These are phyloP conservation scores for Chaetomiaceae sp. DNA, from an alignment of 2,329 filamentous ascomycete species.

Conservation along the genomic window DNA sequence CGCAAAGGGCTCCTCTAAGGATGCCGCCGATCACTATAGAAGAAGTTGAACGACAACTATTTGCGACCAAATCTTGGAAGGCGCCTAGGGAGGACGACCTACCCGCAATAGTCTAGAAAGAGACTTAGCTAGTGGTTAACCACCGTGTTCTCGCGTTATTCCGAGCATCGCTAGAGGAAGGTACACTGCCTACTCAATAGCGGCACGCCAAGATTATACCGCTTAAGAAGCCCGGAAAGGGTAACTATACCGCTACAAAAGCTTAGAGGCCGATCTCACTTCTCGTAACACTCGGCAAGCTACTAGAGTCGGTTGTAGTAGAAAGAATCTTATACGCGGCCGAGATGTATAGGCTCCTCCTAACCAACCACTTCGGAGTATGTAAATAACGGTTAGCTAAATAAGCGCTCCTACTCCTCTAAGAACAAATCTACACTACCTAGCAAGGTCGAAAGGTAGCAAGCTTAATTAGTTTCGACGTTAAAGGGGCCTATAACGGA, in stretches of 20 bases:
- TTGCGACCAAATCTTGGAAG: constrained; percentile 3
- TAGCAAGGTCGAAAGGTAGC: constrained; percentile 1
- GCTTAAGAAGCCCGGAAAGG: constrained; percentile 2
- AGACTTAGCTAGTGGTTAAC: neutral
- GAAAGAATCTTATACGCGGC: constrained; percentile 3
- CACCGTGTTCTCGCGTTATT: constrained; percentile 1
- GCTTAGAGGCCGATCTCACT: constrained; percentile 8
- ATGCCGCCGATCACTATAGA: constrained; percentile 5
- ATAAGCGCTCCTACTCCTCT: neutral
- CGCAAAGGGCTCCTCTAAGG: neutral
- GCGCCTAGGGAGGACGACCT: neutral
- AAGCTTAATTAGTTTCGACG: constrained; percentile 12
- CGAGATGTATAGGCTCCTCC: neutral
- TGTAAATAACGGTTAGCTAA: neutral
- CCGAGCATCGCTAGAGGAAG: neutral
- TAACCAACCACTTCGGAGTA: neutral
- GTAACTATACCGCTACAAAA: constrained; percentile 2
- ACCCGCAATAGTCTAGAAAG: constrained; percentile 3
- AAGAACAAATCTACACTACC: neutral
- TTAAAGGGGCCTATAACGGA: constrained; percentile 13
- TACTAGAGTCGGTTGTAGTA: constrained; percentile 7
- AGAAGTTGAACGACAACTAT: constrained; percentile 1
- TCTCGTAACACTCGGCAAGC: constrained; percentile 1
- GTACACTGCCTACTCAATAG: neutral
- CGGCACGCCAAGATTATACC: constrained; percentile 4